Percentiles rank a stretch among this genome's conserved stretches.
Conservation (phyloP, 2,329 filamentous ascomycete species). For the Microsporum audouinii region DNA sequence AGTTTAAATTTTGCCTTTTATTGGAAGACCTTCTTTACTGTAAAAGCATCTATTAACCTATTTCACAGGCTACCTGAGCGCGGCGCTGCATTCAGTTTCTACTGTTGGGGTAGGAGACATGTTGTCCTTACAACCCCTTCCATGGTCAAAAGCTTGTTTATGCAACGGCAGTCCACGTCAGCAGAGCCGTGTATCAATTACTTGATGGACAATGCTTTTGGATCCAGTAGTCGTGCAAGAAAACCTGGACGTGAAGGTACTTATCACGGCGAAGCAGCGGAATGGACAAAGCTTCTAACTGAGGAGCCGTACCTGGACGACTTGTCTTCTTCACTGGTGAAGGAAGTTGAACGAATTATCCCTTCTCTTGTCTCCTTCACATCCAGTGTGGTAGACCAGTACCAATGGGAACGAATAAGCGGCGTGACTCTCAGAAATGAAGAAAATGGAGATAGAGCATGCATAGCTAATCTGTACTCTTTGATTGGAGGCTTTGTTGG, state of each 20-base stretch:
- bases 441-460: constrained; percentile 31
- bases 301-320: constrained; percentile 37
- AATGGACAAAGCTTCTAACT: constrained; percentile 34
- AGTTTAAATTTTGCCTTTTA: background rate
- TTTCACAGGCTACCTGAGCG: constrained; percentile 14
- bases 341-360: constrained; percentile 35
- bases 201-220: constrained; percentile 34
- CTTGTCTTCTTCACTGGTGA: constrained; percentile 29
- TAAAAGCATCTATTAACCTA: background rate
- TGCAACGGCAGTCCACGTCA: constrained; percentile 20
- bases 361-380: constrained; percentile 50
- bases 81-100: constrained; percentile 39
- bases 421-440: constrained; percentile 34
- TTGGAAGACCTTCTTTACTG: background rate
- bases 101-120: constrained; percentile 40
- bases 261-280: constrained; percentile 24
- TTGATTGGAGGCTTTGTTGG: constrained; percentile 49
- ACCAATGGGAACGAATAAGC: constrained; percentile 49
- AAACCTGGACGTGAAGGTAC: constrained; percentile 26
- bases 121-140: constrained; percentile 41
- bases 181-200: constrained; percentile 23
- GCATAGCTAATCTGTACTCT: constrained; percentile 42
- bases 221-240: constrained; percentile 29
- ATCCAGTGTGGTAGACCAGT: constrained; percentile 49
- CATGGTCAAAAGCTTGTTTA: constrained; percentile 34